These are phyloP conservation scores for Triglochin maritima DNA, from an alignment of 106 monocot species.

Conservation along the genomic window DNA sequence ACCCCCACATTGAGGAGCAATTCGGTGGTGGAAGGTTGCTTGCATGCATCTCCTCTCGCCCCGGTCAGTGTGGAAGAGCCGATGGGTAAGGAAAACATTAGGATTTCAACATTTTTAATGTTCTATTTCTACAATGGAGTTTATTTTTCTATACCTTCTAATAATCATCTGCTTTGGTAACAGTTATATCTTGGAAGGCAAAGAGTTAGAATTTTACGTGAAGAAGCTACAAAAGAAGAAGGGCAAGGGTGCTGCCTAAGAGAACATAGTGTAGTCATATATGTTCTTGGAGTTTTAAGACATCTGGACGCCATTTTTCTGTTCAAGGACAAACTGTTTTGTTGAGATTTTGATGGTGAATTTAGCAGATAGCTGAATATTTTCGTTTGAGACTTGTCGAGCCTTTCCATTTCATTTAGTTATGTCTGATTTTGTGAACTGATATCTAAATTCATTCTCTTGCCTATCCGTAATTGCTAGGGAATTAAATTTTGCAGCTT, in stretches of 20 bases:
- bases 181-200: slow-evolving; percentile 51
- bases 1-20: slow-evolving; percentile 59
- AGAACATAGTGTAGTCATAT: too few relatives aligned
- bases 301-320: too few relatives aligned
- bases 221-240: slow-evolving; percentile 62
- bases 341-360: too few relatives aligned
- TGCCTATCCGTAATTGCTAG: too few relatives aligned
- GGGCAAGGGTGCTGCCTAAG: slow-evolving; percentile 40
- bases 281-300: too few relatives aligned
- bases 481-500: too few relatives aligned
- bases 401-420: too few relatives aligned
- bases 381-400: too few relatives aligned
- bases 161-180: neutral
- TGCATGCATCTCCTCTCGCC: slow-evolving; percentile 51
- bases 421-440: too few relatives aligned
- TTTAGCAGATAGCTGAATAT: too few relatives aligned
- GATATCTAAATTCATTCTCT: too few relatives aligned
- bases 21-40: slow-evolving; percentile 45
- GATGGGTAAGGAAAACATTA: slow-evolving; percentile 10
- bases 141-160: neutral
- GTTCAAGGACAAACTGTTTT: too few relatives aligned
- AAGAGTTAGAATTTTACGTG: slow-evolving; percentile 53
- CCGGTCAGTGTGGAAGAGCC: slow-evolving; percentile 32
- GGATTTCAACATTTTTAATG: slow-evolving; percentile 1
- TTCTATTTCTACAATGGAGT: neutral